Conservation (phyloP, 2,329 filamentous ascomycete species). For the Tolypocladium amazonense region DNA sequence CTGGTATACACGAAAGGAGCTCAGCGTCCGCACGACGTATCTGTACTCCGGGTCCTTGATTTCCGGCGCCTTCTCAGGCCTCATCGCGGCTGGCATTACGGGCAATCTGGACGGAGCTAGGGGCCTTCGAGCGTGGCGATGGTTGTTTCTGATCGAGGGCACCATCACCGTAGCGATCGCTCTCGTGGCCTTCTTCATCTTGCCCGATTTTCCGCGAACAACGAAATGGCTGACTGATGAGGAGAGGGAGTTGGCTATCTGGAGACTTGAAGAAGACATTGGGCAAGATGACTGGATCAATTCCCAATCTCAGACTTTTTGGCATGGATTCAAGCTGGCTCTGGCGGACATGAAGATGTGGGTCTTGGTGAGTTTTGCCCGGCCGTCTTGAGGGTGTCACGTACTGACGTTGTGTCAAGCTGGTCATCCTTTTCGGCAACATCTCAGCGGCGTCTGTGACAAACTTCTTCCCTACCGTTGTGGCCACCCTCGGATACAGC, state of each 20-base stretch:
- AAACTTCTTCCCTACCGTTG: slow-evolving; percentile 63
- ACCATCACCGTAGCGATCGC: slow-evolving; percentile 53
- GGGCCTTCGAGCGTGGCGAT: slow-evolving; percentile 53
- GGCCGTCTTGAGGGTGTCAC: not conserved
- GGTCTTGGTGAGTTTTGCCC: slow-evolving; percentile 33
- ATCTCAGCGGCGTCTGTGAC: slow-evolving; percentile 44
- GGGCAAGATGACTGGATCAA: slow-evolving; percentile 53
- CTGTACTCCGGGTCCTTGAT: slow-evolving; percentile 60
- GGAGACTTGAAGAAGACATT: slow-evolving; percentile 53
- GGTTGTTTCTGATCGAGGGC: slow-evolving; percentile 51
- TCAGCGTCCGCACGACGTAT: slow-evolving; percentile 53
- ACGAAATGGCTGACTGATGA: slow-evolving; percentile 28
- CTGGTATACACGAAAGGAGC: slow-evolving; percentile 62
- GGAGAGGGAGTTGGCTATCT: slow-evolving; percentile 46
- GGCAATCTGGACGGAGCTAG: slow-evolving; percentile 48
- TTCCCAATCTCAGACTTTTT: slow-evolving; percentile 43
- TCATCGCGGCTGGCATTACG: slow-evolving; percentile 55
- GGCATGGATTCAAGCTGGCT: slow-evolving; percentile 42
- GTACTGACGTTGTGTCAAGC: slow-evolving; percentile 16
- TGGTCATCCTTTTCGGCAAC: slow-evolving; percentile 47
- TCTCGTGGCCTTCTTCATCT: slow-evolving; percentile 39
- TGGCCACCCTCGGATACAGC: slow-evolving; percentile 54
- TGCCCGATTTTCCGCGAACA: slow-evolving; percentile 34
- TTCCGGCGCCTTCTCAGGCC: slow-evolving; percentile 60
- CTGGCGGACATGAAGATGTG: slow-evolving; percentile 50